Evolutionary conservation across 768 basidiomycete species (phyloP).

Genomic region (Suillus weaverae): DNA sequence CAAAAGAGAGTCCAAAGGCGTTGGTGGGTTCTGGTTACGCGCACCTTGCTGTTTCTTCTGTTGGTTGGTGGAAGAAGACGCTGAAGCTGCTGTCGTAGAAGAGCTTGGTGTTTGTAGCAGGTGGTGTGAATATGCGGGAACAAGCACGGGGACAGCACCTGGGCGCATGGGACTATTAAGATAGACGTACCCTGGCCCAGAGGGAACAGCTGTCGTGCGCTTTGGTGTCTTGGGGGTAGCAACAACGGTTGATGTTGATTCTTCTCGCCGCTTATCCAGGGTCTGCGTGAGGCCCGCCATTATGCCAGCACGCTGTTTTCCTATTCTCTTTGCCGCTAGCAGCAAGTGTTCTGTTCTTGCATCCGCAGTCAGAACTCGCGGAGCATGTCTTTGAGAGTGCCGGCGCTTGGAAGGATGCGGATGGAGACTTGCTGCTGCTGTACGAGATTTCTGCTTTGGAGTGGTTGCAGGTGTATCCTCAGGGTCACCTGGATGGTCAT

Average conservation of each 20-base stretch:
- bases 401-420: constrained; percentile 25
- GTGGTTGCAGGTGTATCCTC: constrained; percentile 24
- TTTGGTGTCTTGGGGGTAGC: constrained; percentile 29
- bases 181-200: constrained; percentile 32
- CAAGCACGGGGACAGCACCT: constrained; percentile 30
- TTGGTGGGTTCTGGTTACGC: constrained; percentile 34
- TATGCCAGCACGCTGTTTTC: constrained; percentile 58
- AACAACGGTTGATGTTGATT: constrained; percentile 22
- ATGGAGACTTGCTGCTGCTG: constrained; percentile 18
- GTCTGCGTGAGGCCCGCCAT: constrained; percentile 49
- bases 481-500: constrained; percentile 22
- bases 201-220: constrained; percentile 27
- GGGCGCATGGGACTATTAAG: constrained; percentile 25
- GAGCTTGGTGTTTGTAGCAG: constrained; percentile 33
- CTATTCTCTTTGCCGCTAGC: constrained; percentile 68
- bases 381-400: constrained; percentile 25
- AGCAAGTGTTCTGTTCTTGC: constrained; percentile 72
- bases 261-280: constrained; percentile 27
- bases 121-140: constrained; percentile 29
- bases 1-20: constrained; percentile 58
- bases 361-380: constrained; percentile 49
- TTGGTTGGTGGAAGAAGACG: constrained; percentile 20
- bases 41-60: constrained; percentile 18
- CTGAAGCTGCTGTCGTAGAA: constrained; percentile 31
- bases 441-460: constrained; percentile 23